Percentiles rank a stretch among this genome's conserved stretches.
Evolutionary conservation across 805 yeast species (phyloP).

Genomic region (Lachancea mirantina): DNA sequence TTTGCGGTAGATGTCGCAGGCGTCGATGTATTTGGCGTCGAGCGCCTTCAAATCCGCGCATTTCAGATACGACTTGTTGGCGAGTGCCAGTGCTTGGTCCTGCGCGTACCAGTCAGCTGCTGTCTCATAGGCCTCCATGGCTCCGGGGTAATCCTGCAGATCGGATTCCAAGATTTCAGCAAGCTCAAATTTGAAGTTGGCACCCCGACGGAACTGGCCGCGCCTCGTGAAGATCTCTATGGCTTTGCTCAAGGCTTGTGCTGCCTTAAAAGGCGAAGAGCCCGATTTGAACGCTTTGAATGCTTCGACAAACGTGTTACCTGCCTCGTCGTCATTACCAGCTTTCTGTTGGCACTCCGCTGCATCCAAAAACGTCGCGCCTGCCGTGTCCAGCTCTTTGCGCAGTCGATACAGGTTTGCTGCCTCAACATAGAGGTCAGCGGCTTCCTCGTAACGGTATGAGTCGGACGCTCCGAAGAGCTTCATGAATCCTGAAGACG

Average conservation of each 20-base stretch:
- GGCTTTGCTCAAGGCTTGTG: constrained; percentile 62
- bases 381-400: constrained; percentile 69
- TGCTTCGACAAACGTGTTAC: constrained; percentile 83
- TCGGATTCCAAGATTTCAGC: constrained; percentile 81
- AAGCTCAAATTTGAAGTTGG: constrained; percentile 85
- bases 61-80: constrained; percentile 81
- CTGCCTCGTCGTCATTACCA: constrained; percentile 81
- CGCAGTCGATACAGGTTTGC: constrained; percentile 81
- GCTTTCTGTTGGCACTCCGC: constrained; percentile 72
- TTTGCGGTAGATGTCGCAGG: constrained; percentile 68
- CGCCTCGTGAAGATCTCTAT: constrained; percentile 75
- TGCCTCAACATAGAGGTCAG: constrained; percentile 84
- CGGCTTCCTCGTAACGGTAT: constrained; percentile 79
- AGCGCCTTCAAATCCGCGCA: constrained; percentile 84
- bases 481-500: constrained; percentile 64
- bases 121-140: constrained; percentile 73
- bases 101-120: constrained; percentile 96
- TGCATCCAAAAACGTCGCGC: constrained; percentile 77
- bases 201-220: constrained; percentile 96
- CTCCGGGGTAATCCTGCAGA: constrained; percentile 56
- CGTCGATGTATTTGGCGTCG: constrained; percentile 64
- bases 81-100: constrained; percentile 86
- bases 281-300: constrained; percentile 75
- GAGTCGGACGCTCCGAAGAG: constrained; percentile 58
- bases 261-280: constrained; percentile 68